These are phyloP conservation scores for Xylaria venustula DNA, from an alignment of 495 filamentous ascomycete species.

Conservation along the genomic window DNA sequence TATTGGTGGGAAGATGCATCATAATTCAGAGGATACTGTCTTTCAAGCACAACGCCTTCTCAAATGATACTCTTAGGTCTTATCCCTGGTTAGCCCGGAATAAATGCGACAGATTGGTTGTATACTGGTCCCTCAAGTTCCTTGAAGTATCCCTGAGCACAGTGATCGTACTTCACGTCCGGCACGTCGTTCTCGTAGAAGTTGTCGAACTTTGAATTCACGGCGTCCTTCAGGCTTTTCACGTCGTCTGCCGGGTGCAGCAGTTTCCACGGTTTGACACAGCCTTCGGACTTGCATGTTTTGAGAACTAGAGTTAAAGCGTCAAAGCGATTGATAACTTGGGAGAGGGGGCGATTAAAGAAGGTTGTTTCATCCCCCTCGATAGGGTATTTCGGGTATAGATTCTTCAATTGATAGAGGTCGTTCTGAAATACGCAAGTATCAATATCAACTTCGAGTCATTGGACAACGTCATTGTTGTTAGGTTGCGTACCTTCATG, in stretches of 20 bases:
- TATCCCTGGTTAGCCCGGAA: not conserved
- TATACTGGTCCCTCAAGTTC: conserved; percentile 44
- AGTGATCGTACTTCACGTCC: conserved; percentile 43
- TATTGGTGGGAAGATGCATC: too few species aligned
- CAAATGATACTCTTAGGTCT: too few species aligned
- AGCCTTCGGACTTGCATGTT: conserved; percentile 46
- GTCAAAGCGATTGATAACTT: conserved; percentile 44
- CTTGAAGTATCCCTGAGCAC: conserved; percentile 46
- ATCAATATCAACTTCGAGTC: not conserved
- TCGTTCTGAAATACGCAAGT: not conserved
- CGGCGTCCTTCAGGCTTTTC: conserved; percentile 1
- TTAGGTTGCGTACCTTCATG: conserved; percentile 39
- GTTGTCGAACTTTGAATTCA: conserved; percentile 2
- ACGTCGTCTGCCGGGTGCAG: conserved; percentile 38
- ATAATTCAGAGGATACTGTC: too few species aligned
- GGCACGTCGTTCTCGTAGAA: conserved; percentile 43
- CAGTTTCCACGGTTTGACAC: conserved; percentile 48
- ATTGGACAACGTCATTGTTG: not conserved
- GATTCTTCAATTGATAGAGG: conserved; percentile 8
- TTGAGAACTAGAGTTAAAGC: conserved; percentile 51
- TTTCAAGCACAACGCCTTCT: too few species aligned
- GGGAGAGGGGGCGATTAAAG: conserved; percentile 22
- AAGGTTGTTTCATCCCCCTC: not conserved
- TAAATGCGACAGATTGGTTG: not conserved
- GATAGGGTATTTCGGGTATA: conserved; percentile 13